A percentile compares a stretch with the other conserved stretches of the same genome.
phyloP scores from a whole-genome alignment of 2,329 filamentous ascomycete genomes.

The Arthrinium phaeospermum region DNA sequence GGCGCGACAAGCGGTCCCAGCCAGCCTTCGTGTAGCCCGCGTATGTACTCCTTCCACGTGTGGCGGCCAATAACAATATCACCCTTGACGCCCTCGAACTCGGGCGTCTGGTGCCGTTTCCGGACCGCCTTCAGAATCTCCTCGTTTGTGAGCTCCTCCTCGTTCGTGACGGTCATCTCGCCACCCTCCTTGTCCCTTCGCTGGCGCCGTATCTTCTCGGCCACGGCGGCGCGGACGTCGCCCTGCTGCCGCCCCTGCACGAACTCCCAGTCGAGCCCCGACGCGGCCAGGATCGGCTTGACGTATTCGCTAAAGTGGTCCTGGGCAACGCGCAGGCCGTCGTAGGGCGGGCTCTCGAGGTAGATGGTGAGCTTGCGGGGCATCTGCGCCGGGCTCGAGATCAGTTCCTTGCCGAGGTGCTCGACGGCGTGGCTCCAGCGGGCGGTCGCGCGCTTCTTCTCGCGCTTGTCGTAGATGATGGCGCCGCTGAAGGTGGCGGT shows the following conservation, averaged over 20 bases:
- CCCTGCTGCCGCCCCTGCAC: slow-evolving; percentile 90
- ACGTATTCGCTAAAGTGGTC: slow-evolving; percentile 97
- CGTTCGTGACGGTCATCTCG: slow-evolving; percentile 44
- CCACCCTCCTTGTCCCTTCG: slow-evolving; percentile 58
- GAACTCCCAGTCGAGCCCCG: slow-evolving; percentile 94
- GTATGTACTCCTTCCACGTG: slow-evolving; percentile 96
- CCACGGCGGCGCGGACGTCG: slow-evolving; percentile 86
- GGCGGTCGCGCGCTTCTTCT: slow-evolving; percentile 83
- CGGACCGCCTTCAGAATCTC: slow-evolving; percentile 68
- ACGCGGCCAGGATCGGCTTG: slow-evolving; percentile 88
- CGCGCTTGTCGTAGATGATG: slow-evolving; percentile 88
- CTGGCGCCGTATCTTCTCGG: slow-evolving; percentile 81
- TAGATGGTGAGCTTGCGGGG: slow-evolving; percentile 87
- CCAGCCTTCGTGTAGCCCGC: slow-evolving; percentile 96
- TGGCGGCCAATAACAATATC: slow-evolving; percentile 90
- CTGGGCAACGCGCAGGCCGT: slow-evolving; percentile 82
- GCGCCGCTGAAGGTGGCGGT: slow-evolving; percentile 79
- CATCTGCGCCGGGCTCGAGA: slow-evolving; percentile 71
- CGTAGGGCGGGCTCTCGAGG: slow-evolving; percentile 83
- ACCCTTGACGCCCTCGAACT: slow-evolving; percentile 77
- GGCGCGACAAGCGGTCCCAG: slow-evolving; percentile 80
- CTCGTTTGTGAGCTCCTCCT: slow-evolving; percentile 60
- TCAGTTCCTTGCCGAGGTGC: slow-evolving; percentile 78
- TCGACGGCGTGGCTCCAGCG: slow-evolving; percentile 88
- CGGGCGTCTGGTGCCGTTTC: slow-evolving; percentile 67